Conservation (phyloP, 164 flowering plant genomes). For the Echeveria elegans region DNA sequence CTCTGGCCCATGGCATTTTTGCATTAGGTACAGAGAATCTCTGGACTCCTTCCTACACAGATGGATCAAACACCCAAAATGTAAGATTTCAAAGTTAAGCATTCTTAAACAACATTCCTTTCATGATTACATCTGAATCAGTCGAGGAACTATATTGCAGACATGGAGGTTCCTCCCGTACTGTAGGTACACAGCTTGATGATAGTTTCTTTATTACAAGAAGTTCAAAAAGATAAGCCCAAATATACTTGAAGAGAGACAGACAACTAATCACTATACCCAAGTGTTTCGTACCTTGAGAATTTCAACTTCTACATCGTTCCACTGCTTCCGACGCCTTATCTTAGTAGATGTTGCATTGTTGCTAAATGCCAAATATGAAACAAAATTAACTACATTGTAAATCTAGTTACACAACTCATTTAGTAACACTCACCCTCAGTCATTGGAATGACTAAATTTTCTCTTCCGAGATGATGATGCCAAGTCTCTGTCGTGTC, state of each 20-base stretch:
- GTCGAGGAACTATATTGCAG: not conserved
- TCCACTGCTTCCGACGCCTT: conserved; percentile 38
- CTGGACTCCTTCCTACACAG: conserved; percentile 2
- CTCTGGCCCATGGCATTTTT: conserved; percentile 6
- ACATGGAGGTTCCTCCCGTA: not conserved
- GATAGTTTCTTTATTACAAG: not conserved
- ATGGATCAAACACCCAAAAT: not conserved
- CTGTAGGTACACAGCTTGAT: not conserved
- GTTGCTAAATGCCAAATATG: conserved; percentile 18
- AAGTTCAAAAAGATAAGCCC: not conserved
- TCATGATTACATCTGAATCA: not conserved
- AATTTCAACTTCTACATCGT: conserved; percentile 43
- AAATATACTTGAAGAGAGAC: not conserved
- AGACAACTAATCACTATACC: not conserved
- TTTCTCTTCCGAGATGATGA: not conserved
- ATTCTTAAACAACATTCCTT: not conserved
- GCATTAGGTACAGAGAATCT: not conserved
- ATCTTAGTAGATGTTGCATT: conserved; percentile 11
- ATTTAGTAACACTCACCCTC: not conserved
- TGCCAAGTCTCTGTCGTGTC: not conserved
- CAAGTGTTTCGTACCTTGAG: conserved; percentile 26
- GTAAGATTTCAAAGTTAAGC: not conserved
- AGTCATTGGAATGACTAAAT: not conserved
- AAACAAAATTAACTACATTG: not conserved
- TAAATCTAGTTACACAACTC: not conserved